phyloP scores from a whole-genome alignment of 495 filamentous ascomycete genomes.

The Penicillium simplicissimum region DNA sequence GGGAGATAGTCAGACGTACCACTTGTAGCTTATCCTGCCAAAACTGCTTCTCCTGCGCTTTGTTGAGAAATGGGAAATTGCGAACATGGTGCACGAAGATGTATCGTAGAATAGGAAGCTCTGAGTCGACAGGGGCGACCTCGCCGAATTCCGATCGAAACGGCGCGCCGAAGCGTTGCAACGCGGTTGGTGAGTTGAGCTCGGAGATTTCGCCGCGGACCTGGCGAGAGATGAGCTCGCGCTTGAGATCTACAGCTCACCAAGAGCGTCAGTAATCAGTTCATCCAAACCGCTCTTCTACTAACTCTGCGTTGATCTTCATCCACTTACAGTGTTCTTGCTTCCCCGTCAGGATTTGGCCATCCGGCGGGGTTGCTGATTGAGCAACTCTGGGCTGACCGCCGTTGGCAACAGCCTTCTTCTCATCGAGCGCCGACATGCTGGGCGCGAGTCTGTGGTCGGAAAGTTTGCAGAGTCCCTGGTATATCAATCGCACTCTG shows the following conservation, averaged over 20 bases:
- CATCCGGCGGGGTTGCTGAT: slow-evolving; percentile 38
- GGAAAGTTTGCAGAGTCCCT: slow-evolving; percentile 1
- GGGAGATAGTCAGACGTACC: slow-evolving; percentile 52
- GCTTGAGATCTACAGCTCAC: slow-evolving; percentile 76
- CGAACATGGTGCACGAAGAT: slow-evolving; percentile 98
- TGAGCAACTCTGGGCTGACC: slow-evolving; percentile 6
- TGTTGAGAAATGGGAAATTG: slow-evolving; percentile 95
- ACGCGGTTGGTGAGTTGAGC: slow-evolving; percentile 88
- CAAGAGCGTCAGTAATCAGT: not conserved
- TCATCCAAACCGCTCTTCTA: not conserved
- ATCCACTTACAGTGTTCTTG: slow-evolving; percentile 89
- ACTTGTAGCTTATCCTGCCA: slow-evolving; percentile 98
- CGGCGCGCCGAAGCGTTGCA: slow-evolving; percentile 92
- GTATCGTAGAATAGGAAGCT: slow-evolving; percentile 90
- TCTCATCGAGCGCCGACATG: slow-evolving; percentile 2
- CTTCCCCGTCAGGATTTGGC: slow-evolving; percentile 79
- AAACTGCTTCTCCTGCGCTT: slow-evolving; percentile 96
- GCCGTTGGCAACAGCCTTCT: slow-evolving; percentile 12
- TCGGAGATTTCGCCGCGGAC: slow-evolving; percentile 86
- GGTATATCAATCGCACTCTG: not conserved
- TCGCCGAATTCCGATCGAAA: slow-evolving; percentile 92
- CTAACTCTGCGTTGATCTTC: not conserved
- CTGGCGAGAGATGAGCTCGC: slow-evolving; percentile 89
- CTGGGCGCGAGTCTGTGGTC: slow-evolving; percentile 2
- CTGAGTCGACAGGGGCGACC: slow-evolving; percentile 88